Percentiles rank a stretch among this genome's conserved stretches.
phyloP scores from a whole-genome alignment of 169 alveolate species.

The Plasmodium cynomolgi region DNA sequence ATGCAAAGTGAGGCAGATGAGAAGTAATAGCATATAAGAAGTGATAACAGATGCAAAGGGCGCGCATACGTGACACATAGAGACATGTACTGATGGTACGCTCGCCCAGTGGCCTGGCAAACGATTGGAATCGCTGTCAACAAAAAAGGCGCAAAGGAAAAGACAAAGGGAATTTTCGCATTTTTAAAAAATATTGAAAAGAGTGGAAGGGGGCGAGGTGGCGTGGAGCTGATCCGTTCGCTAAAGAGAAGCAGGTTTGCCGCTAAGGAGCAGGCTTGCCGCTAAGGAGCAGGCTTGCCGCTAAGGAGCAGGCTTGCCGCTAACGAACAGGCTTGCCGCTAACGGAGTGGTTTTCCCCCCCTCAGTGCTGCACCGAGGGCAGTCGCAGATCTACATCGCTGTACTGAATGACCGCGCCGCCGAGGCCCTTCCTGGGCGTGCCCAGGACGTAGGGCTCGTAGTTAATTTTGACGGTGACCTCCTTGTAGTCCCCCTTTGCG shows the following conservation, averaged over 20 bases:
- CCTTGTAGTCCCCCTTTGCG: slow-evolving; percentile 23
- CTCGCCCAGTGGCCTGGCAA: not conserved
- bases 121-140: no score
- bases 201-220: not conserved
- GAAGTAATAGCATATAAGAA: no score
- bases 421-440: slow-evolving; percentile 1
- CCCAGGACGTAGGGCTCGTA: slow-evolving; percentile 54
- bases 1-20: no score
- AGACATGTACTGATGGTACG: no score
- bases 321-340: no score
- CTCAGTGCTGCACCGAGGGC: not conserved
- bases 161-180: not conserved
- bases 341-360: no score
- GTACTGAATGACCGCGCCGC: slow-evolving; percentile 19
- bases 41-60: not conserved
- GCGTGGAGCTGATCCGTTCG: not conserved
- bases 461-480: slow-evolving; percentile 28
- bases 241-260: no score
- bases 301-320: no score
- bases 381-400: not conserved
- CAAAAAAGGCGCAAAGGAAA: not conserved
- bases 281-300: no score
- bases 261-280: no score
- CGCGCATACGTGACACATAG: not conserved
- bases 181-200: no score